These are phyloP conservation scores for Serendipita sp. DNA, from an alignment of 768 basidiomycete genomes.

Conservation along the genomic window DNA sequence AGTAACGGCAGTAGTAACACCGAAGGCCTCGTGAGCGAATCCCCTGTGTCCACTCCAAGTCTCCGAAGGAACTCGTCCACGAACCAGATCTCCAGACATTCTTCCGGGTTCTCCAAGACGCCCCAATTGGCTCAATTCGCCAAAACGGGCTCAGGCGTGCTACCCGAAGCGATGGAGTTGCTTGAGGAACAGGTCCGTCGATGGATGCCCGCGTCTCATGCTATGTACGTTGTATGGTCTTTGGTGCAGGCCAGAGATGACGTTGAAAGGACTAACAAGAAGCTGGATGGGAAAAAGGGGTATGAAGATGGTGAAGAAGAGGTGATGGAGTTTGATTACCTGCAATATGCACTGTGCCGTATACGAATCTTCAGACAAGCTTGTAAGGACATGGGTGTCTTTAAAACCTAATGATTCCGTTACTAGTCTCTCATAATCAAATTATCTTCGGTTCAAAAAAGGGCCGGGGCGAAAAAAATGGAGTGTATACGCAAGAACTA, in stretches of 20 bases:
- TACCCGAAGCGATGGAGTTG: slow-evolving; percentile 27
- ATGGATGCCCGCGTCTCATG: slow-evolving; percentile 86
- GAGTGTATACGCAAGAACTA: no score
- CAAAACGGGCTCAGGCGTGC: not conserved
- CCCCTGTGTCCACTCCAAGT: not conserved
- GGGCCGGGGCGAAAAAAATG: no score
- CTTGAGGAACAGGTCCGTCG: slow-evolving; percentile 65
- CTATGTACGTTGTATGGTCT: slow-evolving; percentile 91
- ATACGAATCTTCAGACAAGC: slow-evolving; percentile 21
- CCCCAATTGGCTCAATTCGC: not conserved
- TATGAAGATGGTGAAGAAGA: slow-evolving; percentile 25
- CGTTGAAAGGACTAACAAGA: slow-evolving; percentile 23
- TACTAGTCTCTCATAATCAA: no score
- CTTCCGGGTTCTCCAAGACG: not conserved
- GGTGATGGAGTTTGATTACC: slow-evolving; percentile 67
- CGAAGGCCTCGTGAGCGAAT: not conserved
- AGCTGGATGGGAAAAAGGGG: slow-evolving; percentile 22
- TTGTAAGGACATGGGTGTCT: not conserved
- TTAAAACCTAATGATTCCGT: not conserved
- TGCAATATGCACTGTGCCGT: slow-evolving; percentile 60
- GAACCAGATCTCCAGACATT: not conserved
- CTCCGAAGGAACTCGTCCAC: not conserved
- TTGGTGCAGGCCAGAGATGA: slow-evolving; percentile 77
- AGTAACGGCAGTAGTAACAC: slow-evolving; percentile 2
- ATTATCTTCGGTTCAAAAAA: no score